Evolutionary conservation across 768 basidiomycete species (phyloP).

Genomic region (Lactarius deliciosus): DNA sequence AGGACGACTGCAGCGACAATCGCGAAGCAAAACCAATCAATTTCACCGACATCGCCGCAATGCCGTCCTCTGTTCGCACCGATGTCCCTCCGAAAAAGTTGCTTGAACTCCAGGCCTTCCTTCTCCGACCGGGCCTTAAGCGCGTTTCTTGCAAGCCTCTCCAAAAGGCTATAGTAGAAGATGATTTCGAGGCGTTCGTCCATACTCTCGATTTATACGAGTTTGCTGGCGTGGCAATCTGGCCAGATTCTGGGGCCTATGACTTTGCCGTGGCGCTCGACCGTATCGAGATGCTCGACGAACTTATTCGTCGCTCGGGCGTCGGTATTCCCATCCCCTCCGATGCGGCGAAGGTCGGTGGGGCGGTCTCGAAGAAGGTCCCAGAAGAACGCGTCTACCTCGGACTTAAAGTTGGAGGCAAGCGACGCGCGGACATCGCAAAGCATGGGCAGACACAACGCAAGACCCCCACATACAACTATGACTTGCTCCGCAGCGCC

Average conservation of each 20-base stretch:
- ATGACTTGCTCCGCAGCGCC: slow-evolving; percentile 13
- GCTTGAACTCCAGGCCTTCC: slow-evolving; percentile 32
- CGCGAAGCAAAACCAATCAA: slow-evolving; percentile 44
- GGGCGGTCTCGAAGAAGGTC: slow-evolving; percentile 39
- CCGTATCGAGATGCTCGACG: slow-evolving; percentile 52
- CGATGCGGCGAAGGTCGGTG: slow-evolving; percentile 36
- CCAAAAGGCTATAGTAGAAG: slow-evolving; percentile 40
- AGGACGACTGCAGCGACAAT: slow-evolving; percentile 34
- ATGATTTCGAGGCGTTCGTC: slow-evolving; percentile 53
- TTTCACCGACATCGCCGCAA: slow-evolving; percentile 54
- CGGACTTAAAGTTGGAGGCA: slow-evolving; percentile 61
- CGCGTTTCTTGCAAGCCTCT: slow-evolving; percentile 33
- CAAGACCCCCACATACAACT: slow-evolving; percentile 2
- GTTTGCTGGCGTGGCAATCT: slow-evolving; percentile 36
- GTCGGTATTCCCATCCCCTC: slow-evolving; percentile 29
- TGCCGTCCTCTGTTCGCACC: slow-evolving; percentile 45
- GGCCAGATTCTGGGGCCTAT: slow-evolving; percentile 27
- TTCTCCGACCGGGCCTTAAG: slow-evolving; percentile 10
- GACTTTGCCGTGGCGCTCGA: slow-evolving; percentile 40
- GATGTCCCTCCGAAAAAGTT: slow-evolving; percentile 41
- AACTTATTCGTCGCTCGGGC: slow-evolving; percentile 55
- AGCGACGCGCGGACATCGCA: slow-evolving; percentile 55
- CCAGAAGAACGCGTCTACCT: slow-evolving; percentile 46
- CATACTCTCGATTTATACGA: slow-evolving; percentile 47
- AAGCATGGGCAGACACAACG: slow-evolving; percentile 30